Evolutionary conservation across 768 basidiomycete genomes (phyloP), one percentile per base, ranked within the genome.

Genomic region (Suillus subalutaceus): DNA sequence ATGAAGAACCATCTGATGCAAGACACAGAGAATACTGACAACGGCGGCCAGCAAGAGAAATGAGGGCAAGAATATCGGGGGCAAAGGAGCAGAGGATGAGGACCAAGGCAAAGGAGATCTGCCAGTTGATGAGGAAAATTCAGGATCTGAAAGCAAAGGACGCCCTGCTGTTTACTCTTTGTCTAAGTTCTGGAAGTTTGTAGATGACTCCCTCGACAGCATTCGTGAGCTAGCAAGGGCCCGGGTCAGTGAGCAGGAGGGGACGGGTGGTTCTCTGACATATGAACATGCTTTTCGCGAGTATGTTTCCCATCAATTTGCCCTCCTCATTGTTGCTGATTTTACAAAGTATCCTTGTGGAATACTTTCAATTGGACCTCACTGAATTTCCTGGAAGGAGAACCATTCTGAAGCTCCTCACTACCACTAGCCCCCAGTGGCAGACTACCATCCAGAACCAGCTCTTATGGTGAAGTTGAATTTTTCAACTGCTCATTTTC

Each of bases 391-490:
- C 41, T 41, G 41, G 41, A 41, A 41, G 2, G 18, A 55, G 30
- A 32, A 9, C 9, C 53, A 5, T 55, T 55, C 53, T 15, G 32
- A 55, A 32, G 53, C 53, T 55, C 53, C 30, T 55, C 32, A 32
- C 3, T 1, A 55, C 18, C 30, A 55, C 9, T 32, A 35, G 30
- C 2, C 53, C 55, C 10, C 55, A 56, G 55, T 56, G 55, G 55
- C 55, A 56, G 32, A 56, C 55, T 20, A 56, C 55, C 20, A 56
- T 56, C 20, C 55, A 56, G 55, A 56, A 56, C 18, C n/a, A 32
- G 0, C 55, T 56, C 10, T 20, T 56, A 10, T 35, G 55, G 32
- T 4, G 8, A 32, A 35, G 10, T 30, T 32, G 3, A 6, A 16
- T 12, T 48, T 48, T 48, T 48, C 48, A n/a, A 10, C 0, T 1